Base-by-base conservation (phyloP, 768 basidiomycete genomes). In the Tricholoma saponaceum region DNA sequence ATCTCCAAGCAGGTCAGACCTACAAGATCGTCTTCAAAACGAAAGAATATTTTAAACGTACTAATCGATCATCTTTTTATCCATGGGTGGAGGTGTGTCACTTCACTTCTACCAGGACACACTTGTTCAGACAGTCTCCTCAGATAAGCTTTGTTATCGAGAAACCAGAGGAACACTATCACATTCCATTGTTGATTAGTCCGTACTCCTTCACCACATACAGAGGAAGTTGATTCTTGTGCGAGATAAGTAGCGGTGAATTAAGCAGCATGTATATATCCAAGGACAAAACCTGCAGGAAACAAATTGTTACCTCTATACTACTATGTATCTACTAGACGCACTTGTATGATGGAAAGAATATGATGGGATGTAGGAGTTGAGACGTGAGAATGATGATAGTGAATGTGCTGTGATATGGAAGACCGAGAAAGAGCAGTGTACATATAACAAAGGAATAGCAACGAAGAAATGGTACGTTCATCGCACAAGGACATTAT, bases 171-270 rank as follows among this genome's bases (percentile, higher is more conserved):
- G 89, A 95, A 64, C 93, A 96, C 65, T 88, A 95, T 68, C 95
- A 97, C 63, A 86, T 97, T 53, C 95, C 95, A 0, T 76, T 97
- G n/a, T 72, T 97, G 13, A 87, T 96, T 66, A 95, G 91, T 69
- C 93, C 94, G 4, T 93, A 87, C 71, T 90, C 89, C 3, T 97
- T 85, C 69, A 95, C 94, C 13, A 95, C 95, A 5, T 97, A 96
- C 68, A 79, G 92, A 60, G 95, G 95, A n/a, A 95, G 91, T 71
- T 92, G 64, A 70, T 58, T 54, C 33, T 28, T 49, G 59, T 54
- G 47, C 28, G 25, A 52, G 51, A 58, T 63, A 60, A 61, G 54
- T 52, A 35, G 56, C 18, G 43, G 46, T 62, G 51, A 62, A 64
- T 67, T 67, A 68, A 61, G 58, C 54, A 70, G 63, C 60, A 52